A percentile compares a stretch with the other conserved stretches of the same genome.
Evolutionary conservation across 257 asterid species (phyloP).

Genomic region (Rhazya stricta): DNA sequence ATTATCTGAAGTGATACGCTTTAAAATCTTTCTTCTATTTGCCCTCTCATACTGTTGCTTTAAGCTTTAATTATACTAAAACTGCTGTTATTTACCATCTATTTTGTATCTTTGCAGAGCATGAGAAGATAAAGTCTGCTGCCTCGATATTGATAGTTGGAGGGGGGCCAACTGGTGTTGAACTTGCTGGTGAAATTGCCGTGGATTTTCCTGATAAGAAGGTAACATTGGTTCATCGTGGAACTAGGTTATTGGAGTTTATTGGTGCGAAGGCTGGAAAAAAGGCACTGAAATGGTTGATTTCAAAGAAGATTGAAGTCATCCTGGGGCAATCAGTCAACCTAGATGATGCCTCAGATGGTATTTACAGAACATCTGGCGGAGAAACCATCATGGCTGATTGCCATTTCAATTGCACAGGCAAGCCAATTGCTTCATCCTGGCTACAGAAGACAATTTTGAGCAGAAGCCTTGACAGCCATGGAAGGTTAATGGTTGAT

Average conservation of each 20-base stretch:
- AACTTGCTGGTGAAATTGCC: conserved; percentile 73
- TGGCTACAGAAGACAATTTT: conserved; percentile 62
- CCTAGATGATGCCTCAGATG: conserved; percentile 38
- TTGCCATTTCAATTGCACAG: conserved; percentile 65
- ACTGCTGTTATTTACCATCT: background rate
- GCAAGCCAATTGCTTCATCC: conserved; percentile 57
- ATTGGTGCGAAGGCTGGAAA: conserved; percentile 60
- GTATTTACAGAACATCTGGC: conserved; percentile 52
- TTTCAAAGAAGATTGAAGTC: conserved; percentile 66
- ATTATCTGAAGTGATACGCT: background rate
- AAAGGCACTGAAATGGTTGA: conserved; percentile 67
- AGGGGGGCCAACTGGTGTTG: conserved; percentile 94
- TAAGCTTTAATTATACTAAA: background rate
- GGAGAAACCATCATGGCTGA: conserved; percentile 70
- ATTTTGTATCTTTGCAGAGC: conserved; percentile 35
- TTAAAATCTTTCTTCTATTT: too few relatives aligned
- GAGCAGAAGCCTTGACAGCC: conserved; percentile 49
- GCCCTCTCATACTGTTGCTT: background rate
- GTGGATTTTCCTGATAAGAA: conserved; percentile 78
- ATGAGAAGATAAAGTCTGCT: conserved; percentile 66
- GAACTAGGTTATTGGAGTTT: conserved; percentile 67
- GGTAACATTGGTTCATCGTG: conserved; percentile 66
- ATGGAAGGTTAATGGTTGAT: conserved; percentile 64
- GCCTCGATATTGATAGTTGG: conserved; percentile 62
- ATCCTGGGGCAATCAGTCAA: conserved; percentile 59